Evolutionary conservation across 2,329 filamentous ascomycete species (phyloP), one percentile per base, ranked within the genome.

Genomic region (Cryphonectria parasitica): DNA sequence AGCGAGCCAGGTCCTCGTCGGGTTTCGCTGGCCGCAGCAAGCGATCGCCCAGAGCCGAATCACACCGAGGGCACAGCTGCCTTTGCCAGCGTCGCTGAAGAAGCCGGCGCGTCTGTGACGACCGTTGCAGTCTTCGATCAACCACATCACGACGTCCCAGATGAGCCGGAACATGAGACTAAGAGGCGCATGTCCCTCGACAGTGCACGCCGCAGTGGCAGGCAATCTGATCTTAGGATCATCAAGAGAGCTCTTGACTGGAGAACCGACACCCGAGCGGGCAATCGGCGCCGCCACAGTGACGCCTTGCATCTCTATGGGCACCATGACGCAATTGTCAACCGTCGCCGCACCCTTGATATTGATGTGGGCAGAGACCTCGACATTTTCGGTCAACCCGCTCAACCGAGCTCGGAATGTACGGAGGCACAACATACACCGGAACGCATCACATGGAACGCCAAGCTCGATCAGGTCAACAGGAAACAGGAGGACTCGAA

Each of bases 331-430:
- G 58, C 62, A 54, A 22, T 34, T 8, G 60, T 66, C 25, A 71
- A 75, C 31, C 75, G 76, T 6, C 75, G 73, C 17, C 68, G 74
- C 17, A 77, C 77, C 0, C 68, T 78, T 17, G 74, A 77, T 52
- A 75, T 81, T 22, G 79, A 81, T 58, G 76, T 78, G 19, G 77
- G 78, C 36, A 74, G 72, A 5, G 79, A 79, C 43, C 74, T 79
- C 0, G 78, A 81, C 69, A 80, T 81, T 2, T 81, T 81, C 62
- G 77, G 77, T 3, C 70, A 73, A 52, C 43, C 39, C 15, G 15
- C 28, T 4, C 15, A 22, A 3, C 39, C 3, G 17, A 25, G 43
- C 7, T 13, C 28, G 31, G 41, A 28, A 6, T 5, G 19, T 13
- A 49, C 22, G 19, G 15, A 15, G 31, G 2, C 34, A 4, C 49